phyloP scores from a whole-genome alignment of 441 rosid genomes.

The Kokia cookei region DNA sequence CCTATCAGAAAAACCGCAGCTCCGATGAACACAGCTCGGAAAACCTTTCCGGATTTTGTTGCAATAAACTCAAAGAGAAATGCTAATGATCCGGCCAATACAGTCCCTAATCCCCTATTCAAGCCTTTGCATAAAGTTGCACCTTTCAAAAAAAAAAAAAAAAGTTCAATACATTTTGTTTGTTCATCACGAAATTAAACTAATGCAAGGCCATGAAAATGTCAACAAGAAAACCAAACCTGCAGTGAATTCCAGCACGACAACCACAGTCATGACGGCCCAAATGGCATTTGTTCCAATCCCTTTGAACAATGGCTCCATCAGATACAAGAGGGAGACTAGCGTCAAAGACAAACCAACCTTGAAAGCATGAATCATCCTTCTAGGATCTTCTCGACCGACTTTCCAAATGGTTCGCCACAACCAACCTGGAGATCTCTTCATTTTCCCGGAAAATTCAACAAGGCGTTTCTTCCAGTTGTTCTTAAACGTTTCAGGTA shows the following conservation, averaged over 20 bases:
- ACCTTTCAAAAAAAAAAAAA: slow-evolving; percentile 22
- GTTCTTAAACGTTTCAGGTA: not conserved
- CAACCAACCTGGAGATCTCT: slow-evolving; percentile 21
- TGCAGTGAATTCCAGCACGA: slow-evolving; percentile 81
- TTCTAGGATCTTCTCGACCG: slow-evolving; percentile 77
- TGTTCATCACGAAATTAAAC: not conserved
- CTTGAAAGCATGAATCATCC: slow-evolving; percentile 68
- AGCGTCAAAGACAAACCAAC: slow-evolving; percentile 62
- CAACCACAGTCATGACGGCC: slow-evolving; percentile 97
- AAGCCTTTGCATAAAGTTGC: slow-evolving; percentile 88
- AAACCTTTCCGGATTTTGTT: slow-evolving; percentile 39
- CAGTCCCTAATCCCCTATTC: slow-evolving; percentile 78
- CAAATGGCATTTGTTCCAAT: slow-evolving; percentile 67
- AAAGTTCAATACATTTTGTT: not conserved
- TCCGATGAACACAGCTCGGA: slow-evolving; percentile 70
- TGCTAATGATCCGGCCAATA: slow-evolving; percentile 71
- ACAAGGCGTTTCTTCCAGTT: slow-evolving; percentile 21
- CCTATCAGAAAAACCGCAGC: slow-evolving; percentile 62
- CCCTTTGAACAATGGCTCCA: slow-evolving; percentile 62
- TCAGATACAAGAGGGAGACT: slow-evolving; percentile 56
- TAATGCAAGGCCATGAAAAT: not conserved
- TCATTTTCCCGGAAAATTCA: slow-evolving; percentile 27
- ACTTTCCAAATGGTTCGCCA: slow-evolving; percentile 34
- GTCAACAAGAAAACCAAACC: slow-evolving; percentile 28
- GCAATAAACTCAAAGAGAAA: slow-evolving; percentile 59